Conservation (phyloP, 179 eudicot species). For the Patellifolia procumbens region DNA sequence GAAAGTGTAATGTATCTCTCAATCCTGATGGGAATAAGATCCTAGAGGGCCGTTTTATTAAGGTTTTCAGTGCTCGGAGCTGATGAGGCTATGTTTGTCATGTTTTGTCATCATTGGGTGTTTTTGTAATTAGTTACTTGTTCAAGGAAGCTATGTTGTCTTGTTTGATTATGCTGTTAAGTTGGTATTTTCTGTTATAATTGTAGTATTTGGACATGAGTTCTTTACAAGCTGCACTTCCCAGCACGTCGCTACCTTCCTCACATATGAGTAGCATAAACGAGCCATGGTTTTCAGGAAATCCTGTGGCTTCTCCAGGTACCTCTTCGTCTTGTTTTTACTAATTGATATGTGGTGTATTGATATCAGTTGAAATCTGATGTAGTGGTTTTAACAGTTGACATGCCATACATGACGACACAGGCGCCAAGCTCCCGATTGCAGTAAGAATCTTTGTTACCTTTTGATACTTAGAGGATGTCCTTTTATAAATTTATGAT, state of each 20-base stretch:
- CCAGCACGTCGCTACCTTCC: conserved; percentile 45
- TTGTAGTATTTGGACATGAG: conserved; percentile 73
- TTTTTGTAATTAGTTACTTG: background rate
- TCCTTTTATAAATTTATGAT: too few relatives aligned
- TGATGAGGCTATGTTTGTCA: background rate
- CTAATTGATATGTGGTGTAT: background rate
- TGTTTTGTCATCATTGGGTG: too few relatives aligned
- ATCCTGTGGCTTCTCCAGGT: conserved; percentile 53
- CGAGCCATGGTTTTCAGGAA: conserved; percentile 66
- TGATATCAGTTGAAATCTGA: conserved; percentile 17
- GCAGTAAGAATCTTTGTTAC: conserved; percentile 62
- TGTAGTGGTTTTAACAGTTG: conserved; percentile 44
- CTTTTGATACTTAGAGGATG: too few relatives aligned
- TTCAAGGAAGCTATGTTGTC: background rate
- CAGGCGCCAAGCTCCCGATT: conserved; percentile 51
- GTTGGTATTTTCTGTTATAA: conserved; percentile 15
- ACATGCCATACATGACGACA: conserved; percentile 55
- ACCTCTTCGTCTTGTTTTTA: conserved; percentile 17
- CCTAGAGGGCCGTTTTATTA: too few relatives aligned
- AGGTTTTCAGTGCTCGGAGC: background rate
- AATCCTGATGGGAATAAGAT: too few relatives aligned
- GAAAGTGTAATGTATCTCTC: too few relatives aligned
- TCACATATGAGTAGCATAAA: conserved; percentile 46
- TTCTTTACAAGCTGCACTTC: conserved; percentile 64
- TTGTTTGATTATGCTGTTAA: conserved; percentile 13